Evolutionary conservation across 2,329 filamentous ascomycete species (phyloP).

Genomic region (Macrophomina pseudophaseolina): DNA sequence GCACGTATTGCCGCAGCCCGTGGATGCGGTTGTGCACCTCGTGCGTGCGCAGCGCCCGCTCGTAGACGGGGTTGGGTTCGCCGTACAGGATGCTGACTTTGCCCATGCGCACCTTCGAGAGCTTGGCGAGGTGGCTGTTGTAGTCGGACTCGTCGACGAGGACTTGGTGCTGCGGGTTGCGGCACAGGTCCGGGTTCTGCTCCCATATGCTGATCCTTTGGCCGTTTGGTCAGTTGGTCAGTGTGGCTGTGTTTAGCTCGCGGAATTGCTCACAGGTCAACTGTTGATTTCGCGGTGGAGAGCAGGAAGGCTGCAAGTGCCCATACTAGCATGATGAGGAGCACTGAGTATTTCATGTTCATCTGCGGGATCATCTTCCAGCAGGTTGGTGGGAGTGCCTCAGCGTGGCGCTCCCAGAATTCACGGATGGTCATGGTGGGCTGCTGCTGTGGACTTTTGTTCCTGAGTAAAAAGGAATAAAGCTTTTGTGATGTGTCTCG

Average conservation of each 20-base stretch:
- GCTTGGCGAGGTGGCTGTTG: background rate
- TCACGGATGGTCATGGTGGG: background rate
- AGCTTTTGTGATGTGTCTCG: background rate
- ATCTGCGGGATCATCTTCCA: background rate
- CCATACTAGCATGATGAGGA: background rate
- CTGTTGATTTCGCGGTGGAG: background rate
- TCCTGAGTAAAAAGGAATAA: background rate
- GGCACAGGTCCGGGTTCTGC: background rate
- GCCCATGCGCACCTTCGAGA: background rate
- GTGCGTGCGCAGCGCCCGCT: conserved; percentile 43
- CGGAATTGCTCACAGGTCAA: background rate
- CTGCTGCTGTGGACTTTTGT: background rate
- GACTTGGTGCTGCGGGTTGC: conserved; percentile 2
- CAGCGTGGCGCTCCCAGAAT: background rate
- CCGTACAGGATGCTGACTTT: conserved; percentile 28
- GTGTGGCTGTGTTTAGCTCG: too few relatives aligned
- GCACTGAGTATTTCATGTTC: conserved; percentile 3
- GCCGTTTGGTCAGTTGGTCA: too few relatives aligned
- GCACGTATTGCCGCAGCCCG: conserved; percentile 43
- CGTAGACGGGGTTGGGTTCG: conserved; percentile 35
- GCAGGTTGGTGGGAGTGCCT: background rate
- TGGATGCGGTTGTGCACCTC: conserved; percentile 40
- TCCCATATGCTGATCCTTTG: background rate
- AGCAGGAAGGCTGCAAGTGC: background rate
- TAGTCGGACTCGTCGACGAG: conserved; percentile 19